Evolutionary conservation across 2,329 filamentous ascomycete species (phyloP).

Genomic region (Trichoderma arundinaceum): DNA sequence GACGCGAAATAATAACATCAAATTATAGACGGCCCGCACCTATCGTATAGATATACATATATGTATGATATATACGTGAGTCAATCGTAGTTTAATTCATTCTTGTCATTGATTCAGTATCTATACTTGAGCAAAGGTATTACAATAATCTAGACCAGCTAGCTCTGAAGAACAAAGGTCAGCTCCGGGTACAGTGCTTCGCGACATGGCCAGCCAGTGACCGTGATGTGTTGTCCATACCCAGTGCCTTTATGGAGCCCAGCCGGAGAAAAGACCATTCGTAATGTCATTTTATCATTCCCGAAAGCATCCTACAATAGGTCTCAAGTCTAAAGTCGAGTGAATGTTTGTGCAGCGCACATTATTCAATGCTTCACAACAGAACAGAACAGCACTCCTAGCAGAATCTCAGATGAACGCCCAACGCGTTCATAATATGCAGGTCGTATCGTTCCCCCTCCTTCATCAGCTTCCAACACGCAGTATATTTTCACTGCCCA

Average conservation of each 20-base stretch:
- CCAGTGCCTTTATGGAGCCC: not conserved
- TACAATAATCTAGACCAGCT: not conserved
- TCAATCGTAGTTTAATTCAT: not conserved
- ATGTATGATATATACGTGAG: not conserved
- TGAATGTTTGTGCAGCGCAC: not conserved
- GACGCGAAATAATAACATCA: not conserved
- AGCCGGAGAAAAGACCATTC: not conserved
- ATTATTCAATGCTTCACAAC: not conserved
- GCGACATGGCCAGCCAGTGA: not conserved
- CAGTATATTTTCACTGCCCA: constrained; percentile 22
- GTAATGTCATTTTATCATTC: too few species aligned
- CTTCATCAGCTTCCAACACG: not conserved
- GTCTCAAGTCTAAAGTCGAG: not conserved
- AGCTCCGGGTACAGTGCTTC: not conserved
- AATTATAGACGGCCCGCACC: not conserved
- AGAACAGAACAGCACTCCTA: not conserved
- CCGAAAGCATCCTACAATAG: not conserved
- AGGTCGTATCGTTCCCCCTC: not conserved
- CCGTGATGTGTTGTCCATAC: not conserved
- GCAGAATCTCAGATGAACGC: not conserved
- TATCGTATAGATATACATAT: not conserved
- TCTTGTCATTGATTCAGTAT: not conserved
- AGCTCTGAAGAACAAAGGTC: not conserved
- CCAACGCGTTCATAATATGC: not conserved
- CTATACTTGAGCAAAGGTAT: not conserved